Base-by-base conservation (phyloP, 805 yeast genomes). In the Debaryomyces prosopidis region DNA sequence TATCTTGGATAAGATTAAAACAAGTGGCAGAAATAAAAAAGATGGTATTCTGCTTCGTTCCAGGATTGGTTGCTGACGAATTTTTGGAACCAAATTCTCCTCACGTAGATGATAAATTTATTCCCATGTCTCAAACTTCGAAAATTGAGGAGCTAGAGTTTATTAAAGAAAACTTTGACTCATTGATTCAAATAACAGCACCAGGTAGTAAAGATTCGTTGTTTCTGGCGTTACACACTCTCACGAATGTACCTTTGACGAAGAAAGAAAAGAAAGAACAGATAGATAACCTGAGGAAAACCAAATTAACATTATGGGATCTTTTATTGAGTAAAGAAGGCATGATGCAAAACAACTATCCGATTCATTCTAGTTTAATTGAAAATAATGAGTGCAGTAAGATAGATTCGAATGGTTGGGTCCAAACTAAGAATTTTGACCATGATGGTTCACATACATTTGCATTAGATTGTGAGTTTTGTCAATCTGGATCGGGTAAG, bases 381-480 rank as follows among this genome's bases (percentile, higher is more conserved):
- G 46, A 50, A 23, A 27, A 38, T 19, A 34, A 45, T 15, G 40
- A 35, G 14, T 19, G 16, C 11, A 30, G 6, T 14, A 14, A 14
- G 2, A 14, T 3, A 3, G 33, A 14, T n/a, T n/a, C 14, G 6
- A 9, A 14, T 30, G 40, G 46, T 9, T 53, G 57, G 58, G 46
- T 47, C 4, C 57, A 48, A 50, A 85, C 96, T 0, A 51, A 33
- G 11, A 44, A 58, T 1, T 78, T 81, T 48, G 79, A 76, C 1
- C 84, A 80, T 49, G 82, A 73, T 8, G 84, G 83, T 0, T 76
- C 86, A 0, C 82, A 75, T 45, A 80, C 86, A 0, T 89, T 80
- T 67, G 94, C 96, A 0, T 52, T 94, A 15, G 99, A 92, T 66
- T 94, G 99, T 71, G 99, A 92, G 66, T 94, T 92, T 89, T 89